phyloP scores from a whole-genome alignment of 208 protist genomes.

The Acanthamoeba lenticulata region DNA sequence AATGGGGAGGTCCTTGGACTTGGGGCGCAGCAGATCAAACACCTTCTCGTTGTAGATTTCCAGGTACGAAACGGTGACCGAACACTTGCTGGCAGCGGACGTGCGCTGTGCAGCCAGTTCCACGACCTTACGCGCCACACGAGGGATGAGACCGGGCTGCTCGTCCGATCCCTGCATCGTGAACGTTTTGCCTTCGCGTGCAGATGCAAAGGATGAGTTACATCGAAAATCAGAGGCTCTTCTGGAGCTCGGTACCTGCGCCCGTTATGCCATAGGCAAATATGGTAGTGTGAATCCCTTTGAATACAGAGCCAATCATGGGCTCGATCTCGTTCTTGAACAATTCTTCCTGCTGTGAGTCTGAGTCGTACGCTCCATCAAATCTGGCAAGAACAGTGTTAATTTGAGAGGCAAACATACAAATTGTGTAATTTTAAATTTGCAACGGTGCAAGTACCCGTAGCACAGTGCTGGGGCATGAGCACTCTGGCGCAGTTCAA shows the following conservation, averaged over 20 bases:
- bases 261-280: slow-evolving; percentile 91
- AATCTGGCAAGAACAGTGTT: too few relatives aligned
- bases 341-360: slow-evolving; percentile 36
- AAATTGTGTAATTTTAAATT: neutral
- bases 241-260: too few relatives aligned
- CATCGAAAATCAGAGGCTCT: too few relatives aligned
- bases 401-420: too few relatives aligned
- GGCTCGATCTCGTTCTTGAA: slow-evolving; percentile 54
- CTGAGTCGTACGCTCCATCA: slow-evolving; percentile 25
- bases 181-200: neutral
- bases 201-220: slow-evolving; percentile 65
- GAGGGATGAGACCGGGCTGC: slow-evolving; percentile 65
- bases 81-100: slow-evolving; percentile 79
- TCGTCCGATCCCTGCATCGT: slow-evolving; percentile 69
- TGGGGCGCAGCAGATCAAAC: slow-evolving; percentile 83
- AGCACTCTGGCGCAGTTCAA: neutral
- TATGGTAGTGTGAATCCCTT: slow-evolving; percentile 87
- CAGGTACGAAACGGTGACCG: slow-evolving; percentile 84
- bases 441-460: neutral
- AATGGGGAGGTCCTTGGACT: neutral
- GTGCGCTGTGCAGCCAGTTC: neutral
- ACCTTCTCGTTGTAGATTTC: slow-evolving; percentile 93
- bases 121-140: slow-evolving; percentile 59
- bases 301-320: neutral
- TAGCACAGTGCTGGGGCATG: neutral